Percentiles rank a stretch among this genome's conserved stretches.
These are phyloP conservation scores for Capillidium heterosporum DNA, from an alignment of 371 early-diverging fungal genomes.

Conservation along the genomic window DNA sequence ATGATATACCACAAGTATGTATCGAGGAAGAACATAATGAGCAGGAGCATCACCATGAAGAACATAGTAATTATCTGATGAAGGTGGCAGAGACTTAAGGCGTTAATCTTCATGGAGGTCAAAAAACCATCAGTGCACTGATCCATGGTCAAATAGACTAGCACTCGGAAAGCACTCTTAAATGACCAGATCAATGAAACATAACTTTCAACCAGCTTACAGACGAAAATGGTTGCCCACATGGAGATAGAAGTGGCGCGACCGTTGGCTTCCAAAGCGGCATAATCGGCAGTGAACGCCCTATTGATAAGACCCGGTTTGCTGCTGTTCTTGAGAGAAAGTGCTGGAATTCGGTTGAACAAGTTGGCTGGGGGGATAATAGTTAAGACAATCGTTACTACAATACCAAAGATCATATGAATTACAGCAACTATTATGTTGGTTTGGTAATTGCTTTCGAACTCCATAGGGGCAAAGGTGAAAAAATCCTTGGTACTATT, in stretches of 20 bases:
- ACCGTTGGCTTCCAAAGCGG: conserved; percentile 44
- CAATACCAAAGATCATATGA: conserved; percentile 22
- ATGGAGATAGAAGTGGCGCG: conserved; percentile 59
- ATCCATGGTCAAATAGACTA: conserved; percentile 1
- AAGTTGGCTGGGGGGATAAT: conserved; percentile 46
- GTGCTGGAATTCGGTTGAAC: conserved; percentile 29
- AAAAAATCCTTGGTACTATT: too few species aligned
- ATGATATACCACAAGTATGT: conserved; percentile 86
- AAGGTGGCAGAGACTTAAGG: not conserved
- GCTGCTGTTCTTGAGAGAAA: conserved; percentile 13
- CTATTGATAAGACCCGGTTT: conserved; percentile 34
- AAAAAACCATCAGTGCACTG: not conserved
- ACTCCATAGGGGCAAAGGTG: not conserved
- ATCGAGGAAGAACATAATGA: conserved; percentile 70
- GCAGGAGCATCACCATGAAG: conserved; percentile 58
- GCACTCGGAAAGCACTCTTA: conserved; percentile 24
- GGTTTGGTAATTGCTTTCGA: not conserved
- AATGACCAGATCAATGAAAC: conserved; percentile 71
- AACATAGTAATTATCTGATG: conserved; percentile 31
- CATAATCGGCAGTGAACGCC: conserved; percentile 63
- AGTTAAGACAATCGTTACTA: conserved; percentile 40
- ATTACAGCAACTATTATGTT: conserved; percentile 45
- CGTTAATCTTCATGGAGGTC: too few species aligned
- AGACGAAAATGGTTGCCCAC: conserved; percentile 56
- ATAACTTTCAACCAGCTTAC: conserved; percentile 69